phyloP scores from a whole-genome alignment of 176 grass and related monocot genomes.

The Oryza meridionalis region DNA sequence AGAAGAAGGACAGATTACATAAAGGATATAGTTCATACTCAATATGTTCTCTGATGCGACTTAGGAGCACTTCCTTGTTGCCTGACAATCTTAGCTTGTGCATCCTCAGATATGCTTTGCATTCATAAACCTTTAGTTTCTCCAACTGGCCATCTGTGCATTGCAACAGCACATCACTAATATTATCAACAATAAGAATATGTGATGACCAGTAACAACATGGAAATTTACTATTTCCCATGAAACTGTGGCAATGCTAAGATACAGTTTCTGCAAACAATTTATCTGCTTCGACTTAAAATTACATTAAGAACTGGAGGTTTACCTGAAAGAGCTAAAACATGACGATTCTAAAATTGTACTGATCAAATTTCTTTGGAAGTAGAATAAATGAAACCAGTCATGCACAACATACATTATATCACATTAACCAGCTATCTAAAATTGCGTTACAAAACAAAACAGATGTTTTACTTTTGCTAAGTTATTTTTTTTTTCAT shows the following conservation, averaged over 20 bases:
- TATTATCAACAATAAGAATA: neutral
- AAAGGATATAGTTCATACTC: slow-evolving; percentile 45
- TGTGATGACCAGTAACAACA: neutral
- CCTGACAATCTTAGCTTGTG: slow-evolving; percentile 64
- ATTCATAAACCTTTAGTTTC: slow-evolving; percentile 64
- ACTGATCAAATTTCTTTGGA: too few relatives aligned
- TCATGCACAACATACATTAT: too few relatives aligned
- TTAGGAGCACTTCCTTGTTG: slow-evolving; percentile 66
- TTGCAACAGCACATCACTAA: neutral
- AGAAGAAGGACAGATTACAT: neutral
- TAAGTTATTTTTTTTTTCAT: neutral
- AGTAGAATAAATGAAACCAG: too few relatives aligned
- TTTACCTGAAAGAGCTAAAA: neutral
- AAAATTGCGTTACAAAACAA: neutral
- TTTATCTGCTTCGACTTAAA: neutral
- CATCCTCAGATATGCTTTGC: slow-evolving; percentile 72
- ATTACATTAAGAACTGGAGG: neutral
- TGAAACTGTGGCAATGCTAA: neutral
- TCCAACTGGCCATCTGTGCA: slow-evolving; percentile 57
- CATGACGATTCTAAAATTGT: too few relatives aligned
- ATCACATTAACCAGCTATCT: too few relatives aligned
- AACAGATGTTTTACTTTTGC: neutral
- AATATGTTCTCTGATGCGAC: slow-evolving; percentile 60
- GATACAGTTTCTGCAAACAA: neutral
- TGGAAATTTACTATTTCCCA: neutral